Percentiles rank a stretch among this genome's conserved stretches.
These are phyloP conservation scores for Hypoxylon lenormandii DNA, from an alignment of 495 filamentous ascomycete genomes.

Conservation along the genomic window DNA sequence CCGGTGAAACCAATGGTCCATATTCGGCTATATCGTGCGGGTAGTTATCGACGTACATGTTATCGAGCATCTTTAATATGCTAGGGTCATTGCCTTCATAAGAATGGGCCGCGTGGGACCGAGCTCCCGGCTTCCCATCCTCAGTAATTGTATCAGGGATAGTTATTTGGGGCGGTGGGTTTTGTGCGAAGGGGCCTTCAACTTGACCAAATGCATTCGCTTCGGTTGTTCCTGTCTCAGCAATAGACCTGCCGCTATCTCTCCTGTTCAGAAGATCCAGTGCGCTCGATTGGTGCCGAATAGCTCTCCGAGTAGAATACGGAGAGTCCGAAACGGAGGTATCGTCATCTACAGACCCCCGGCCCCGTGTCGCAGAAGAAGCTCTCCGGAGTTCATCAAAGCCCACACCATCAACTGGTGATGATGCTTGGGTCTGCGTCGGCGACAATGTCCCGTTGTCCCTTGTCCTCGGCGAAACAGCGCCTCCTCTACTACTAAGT, in stretches of 20 bases:
- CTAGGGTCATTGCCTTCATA: conserved; percentile 91
- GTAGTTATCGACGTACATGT: conserved; percentile 89
- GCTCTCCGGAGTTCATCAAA: conserved; percentile 50
- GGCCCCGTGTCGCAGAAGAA: conserved; percentile 48
- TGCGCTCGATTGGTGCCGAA: conserved; percentile 78
- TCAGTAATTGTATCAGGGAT: conserved; percentile 48
- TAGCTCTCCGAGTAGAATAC: conserved; percentile 55
- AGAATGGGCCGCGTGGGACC: conserved; percentile 68
- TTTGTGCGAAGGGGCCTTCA: conserved; percentile 72
- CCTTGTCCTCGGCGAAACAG: conserved; percentile 54
- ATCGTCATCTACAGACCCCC: conserved; percentile 47
- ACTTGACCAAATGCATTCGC: conserved; percentile 86
- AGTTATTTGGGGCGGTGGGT: conserved; percentile 45
- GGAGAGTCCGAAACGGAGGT: conserved; percentile 56
- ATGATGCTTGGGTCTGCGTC: conserved; percentile 38
- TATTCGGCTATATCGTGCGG: conserved; percentile 82
- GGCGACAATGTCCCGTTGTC: conserved; percentile 52
- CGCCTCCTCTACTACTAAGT: conserved; percentile 55
- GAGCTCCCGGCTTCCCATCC: conserved; percentile 49
- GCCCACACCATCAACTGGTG: conserved; percentile 32
- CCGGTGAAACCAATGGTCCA: conserved; percentile 82
- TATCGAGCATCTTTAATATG: conserved; percentile 85
- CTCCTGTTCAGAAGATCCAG: conserved; percentile 83
- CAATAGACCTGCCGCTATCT: conserved; percentile 79
- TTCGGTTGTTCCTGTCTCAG: conserved; percentile 86